These are phyloP conservation scores for Tephrocybe sp. DNA, from an alignment of 768 basidiomycete species.

Conservation along the genomic window DNA sequence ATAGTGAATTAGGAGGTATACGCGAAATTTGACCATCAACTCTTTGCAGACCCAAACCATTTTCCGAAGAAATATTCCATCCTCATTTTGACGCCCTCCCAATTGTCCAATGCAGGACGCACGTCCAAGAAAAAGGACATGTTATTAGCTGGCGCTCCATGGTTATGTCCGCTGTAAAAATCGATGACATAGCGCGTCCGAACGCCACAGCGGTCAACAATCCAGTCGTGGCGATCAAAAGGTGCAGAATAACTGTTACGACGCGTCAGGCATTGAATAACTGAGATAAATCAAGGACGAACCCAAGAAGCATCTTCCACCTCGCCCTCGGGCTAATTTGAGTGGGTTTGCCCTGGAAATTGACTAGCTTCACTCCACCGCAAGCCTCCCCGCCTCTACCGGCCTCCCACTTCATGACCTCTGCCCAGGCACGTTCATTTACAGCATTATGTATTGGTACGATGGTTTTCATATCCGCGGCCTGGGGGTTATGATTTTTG, in stretches of 20 bases:
- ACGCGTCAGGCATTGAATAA: conserved; percentile 11
- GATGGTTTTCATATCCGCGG: conserved; percentile 91
- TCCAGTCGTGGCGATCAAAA: conserved; percentile 97
- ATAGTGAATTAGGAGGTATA: no score
- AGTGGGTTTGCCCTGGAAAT: conserved; percentile 86
- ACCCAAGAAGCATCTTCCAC: conserved; percentile 87
- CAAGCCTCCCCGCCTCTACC: conserved; percentile 82
- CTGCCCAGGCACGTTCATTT: conserved; percentile 90
- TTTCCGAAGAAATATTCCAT: conserved; percentile 51
- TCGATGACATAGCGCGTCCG: conserved; percentile 95
- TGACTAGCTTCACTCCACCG: conserved; percentile 79
- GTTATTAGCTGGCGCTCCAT: conserved; percentile 44
- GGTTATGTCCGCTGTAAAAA: conserved; percentile 85
- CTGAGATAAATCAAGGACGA: no score
- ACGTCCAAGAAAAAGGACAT: conserved; percentile 93
- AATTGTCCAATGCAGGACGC: conserved; percentile 89
- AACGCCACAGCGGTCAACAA: conserved; percentile 90
- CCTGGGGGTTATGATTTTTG: conserved; percentile 87
- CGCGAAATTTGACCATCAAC: conserved; percentile 3
- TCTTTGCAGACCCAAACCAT: conserved; percentile 22
- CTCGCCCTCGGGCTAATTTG: conserved; percentile 81
- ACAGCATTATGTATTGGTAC: conserved; percentile 99
- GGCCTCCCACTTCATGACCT: conserved; percentile 81
- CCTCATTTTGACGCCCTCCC: conserved; percentile 92
- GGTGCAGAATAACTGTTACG: conserved; percentile 80